Conservation (phyloP, 2,329 filamentous ascomycete genomes). For the Fusarium udum region DNA sequence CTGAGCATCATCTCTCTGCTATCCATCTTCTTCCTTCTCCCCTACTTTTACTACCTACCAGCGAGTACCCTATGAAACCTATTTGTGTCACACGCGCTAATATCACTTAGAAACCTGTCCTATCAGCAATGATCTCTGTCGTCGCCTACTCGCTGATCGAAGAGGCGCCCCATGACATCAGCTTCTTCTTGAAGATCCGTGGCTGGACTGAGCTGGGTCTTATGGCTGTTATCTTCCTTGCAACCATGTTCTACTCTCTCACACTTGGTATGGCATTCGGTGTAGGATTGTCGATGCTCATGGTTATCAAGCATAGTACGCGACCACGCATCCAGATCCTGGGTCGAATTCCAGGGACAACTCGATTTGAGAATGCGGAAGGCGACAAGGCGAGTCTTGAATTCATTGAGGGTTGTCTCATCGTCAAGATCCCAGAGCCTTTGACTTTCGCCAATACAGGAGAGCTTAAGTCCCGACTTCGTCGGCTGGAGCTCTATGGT, state of each 20-base stretch:
- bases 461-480: conserved; percentile 83
- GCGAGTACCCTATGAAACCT: conserved; percentile 60
- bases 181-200: conserved; percentile 86
- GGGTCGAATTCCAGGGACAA: conserved; percentile 84
- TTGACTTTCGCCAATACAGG: conserved; percentile 97
- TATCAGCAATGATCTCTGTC: conserved; percentile 93
- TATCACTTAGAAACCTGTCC: conserved; percentile 79
- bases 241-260: conserved; percentile 95
- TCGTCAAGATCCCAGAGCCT: conserved; percentile 97
- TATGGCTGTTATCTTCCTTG: conserved; percentile 89
- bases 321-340: conserved; percentile 95
- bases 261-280: conserved; percentile 93
- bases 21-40: conserved; percentile 82
- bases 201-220: conserved; percentile 87
- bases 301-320: conserved; percentile 89
- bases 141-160: conserved; percentile 95
- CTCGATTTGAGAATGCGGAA: conserved; percentile 87
- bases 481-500: conserved; percentile 90
- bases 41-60: conserved; percentile 95
- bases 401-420: conserved; percentile 89
- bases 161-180: conserved; percentile 91
- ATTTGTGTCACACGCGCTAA: background rate
- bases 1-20: conserved; percentile 84
- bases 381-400: conserved; percentile 78
- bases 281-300: conserved; percentile 87